Evolutionary conservation across 2,329 filamentous ascomycete genomes (phyloP), one percentile per base, ranked within the genome.

Genomic region (Dactylellina haptotyla): DNA sequence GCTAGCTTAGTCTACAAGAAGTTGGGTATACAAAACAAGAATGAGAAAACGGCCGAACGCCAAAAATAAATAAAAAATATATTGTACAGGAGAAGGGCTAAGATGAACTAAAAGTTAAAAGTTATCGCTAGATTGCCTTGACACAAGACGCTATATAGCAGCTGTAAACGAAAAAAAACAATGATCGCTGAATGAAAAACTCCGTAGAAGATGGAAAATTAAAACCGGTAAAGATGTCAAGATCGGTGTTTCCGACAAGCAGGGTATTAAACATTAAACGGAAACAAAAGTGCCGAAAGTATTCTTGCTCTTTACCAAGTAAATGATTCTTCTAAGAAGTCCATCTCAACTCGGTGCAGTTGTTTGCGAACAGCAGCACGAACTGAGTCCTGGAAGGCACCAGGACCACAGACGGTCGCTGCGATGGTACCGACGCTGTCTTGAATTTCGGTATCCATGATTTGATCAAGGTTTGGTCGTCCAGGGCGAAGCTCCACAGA

Each of bases 401-500:
- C 90, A 2, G 89, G 89, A 12, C 91, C 91, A 78, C 90, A 93
- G 1, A 92, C 90, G 81, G 93, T 90, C 46, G 98, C 92, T 20
- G 88, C 91, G 88, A 97, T 96, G 54, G 93, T 92, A 6, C 95
- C 95, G 61, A 92, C 84, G 80, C 95, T 91, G 78, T 90, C 87
- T 78, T 89, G 86, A 16, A 93, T 89, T 83, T 97, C 94, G 81
- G 90, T 90, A 75, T 88, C 85, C 50, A 98, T 83, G n/a, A 98
- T 83, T 0, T 90, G 87, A 18, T 88, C 85, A 46, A 96, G 87
- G 79, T 96, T 92, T 8, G 94, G 94, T 76, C 93, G 88, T 1
- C 95, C 94, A 1, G 93, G 90, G 80, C 92, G 92, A 90, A 98
- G 95, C 81, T 93, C 91, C 62, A 98, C 93, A 3, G 90, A 94